Conservation (phyloP, 441 rosid genomes). For the Hypseocharis bilobata region DNA sequence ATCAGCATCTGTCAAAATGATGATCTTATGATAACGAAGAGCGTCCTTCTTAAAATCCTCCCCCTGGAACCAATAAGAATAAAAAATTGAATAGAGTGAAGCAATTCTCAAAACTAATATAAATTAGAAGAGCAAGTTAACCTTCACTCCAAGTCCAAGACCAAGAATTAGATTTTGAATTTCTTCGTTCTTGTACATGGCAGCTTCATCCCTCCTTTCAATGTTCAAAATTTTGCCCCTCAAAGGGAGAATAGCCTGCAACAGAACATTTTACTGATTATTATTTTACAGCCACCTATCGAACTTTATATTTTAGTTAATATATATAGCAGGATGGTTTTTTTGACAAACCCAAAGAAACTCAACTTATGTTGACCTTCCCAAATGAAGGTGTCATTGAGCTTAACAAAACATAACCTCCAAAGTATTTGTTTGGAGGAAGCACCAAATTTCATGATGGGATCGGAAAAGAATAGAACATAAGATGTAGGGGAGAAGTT, state of each 20-base stretch:
- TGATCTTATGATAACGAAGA: slow-evolving; percentile 86
- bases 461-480: no score
- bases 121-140: slow-evolving; percentile 18
- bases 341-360: no score
- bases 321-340: not conserved
- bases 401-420: no score
- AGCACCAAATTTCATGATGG: no score
- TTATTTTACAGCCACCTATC: not conserved
- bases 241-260: slow-evolving; percentile 89
- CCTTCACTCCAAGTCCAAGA: slow-evolving; percentile 94
- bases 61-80: slow-evolving; percentile 43
- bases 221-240: slow-evolving; percentile 90
- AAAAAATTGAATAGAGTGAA: slow-evolving; percentile 9
- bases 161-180: slow-evolving; percentile 86
- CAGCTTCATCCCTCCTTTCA: slow-evolving; percentile 90
- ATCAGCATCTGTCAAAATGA: slow-evolving; percentile 93
- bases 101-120: slow-evolving; percentile 2
- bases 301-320: not conserved
- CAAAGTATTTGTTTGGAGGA: no score
- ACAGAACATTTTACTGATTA: slow-evolving; percentile 11
- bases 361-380: no score
- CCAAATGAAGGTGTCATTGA: no score
- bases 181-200: slow-evolving; percentile 93
- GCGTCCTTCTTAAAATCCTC: slow-evolving; percentile 78
- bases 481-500: no score